A percentile compares a stretch with the other conserved stretches of the same genome.
phyloP scores from a whole-genome alignment of 202 grass and related monocot genomes.

The Schoenoplectus tabernaemontani region DNA sequence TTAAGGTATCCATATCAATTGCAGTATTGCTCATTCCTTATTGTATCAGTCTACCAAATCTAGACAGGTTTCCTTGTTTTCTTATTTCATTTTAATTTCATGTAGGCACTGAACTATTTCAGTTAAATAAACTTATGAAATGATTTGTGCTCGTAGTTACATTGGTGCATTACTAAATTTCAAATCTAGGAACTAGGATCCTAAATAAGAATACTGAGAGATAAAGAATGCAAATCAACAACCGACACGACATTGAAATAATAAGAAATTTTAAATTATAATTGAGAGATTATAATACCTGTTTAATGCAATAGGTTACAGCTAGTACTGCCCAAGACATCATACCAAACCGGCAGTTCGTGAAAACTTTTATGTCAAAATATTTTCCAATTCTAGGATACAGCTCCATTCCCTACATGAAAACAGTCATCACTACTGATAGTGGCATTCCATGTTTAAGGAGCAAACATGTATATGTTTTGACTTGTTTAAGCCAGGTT shows the following conservation, averaged over 20 bases:
- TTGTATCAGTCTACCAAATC: background rate
- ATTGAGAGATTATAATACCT: slow-evolving; percentile 43
- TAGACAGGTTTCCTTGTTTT: background rate
- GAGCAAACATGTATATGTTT: background rate
- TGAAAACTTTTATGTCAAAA: slow-evolving; percentile 98
- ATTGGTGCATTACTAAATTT: too few relatives aligned
- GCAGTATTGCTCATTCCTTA: background rate
- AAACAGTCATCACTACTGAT: background rate
- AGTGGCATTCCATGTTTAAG: background rate
- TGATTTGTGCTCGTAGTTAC: background rate
- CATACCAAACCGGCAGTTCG: slow-evolving; percentile 97
- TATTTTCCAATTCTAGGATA: slow-evolving; percentile 93
- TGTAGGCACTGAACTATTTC: background rate
- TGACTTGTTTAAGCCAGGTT: background rate
- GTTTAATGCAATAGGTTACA: slow-evolving; percentile 96
- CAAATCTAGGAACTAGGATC: too few relatives aligned
- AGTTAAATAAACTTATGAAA: background rate
- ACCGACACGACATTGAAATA: background rate
- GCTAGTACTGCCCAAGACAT: slow-evolving; percentile 99
- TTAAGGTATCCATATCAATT: background rate
- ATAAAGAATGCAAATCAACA: background rate
- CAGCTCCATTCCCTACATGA: slow-evolving; percentile 79
- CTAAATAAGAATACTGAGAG: slow-evolving; percentile 1
- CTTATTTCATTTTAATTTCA: background rate
- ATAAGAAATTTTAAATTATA: background rate